Evolutionary conservation across 192 early-diverging fungal genomes (phyloP).

Genomic region (Coemansia sp.): DNA sequence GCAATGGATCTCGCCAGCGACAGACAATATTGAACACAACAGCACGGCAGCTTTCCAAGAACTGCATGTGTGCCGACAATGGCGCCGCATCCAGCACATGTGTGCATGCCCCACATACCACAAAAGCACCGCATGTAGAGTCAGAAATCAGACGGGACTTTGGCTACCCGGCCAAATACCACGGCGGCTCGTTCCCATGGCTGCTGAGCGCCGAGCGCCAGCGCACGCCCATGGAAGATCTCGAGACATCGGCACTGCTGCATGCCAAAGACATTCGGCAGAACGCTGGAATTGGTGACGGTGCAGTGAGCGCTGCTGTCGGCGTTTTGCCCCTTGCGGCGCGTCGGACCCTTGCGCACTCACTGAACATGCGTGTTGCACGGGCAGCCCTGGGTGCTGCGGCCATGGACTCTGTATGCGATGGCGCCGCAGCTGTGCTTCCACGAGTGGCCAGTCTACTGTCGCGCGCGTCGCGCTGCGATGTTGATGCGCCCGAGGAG

Average conservation of each 20-base stretch:
- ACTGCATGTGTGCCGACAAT: constrained; percentile 3
- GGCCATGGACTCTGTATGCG: constrained; percentile 36
- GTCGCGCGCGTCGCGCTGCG: constrained; percentile 19
- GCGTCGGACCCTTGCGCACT: constrained; percentile 29
- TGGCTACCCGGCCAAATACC: constrained; percentile 37
- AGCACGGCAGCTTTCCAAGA: constrained; percentile 8
- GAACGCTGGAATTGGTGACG: background rate
- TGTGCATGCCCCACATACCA: background rate
- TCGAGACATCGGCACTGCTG: background rate
- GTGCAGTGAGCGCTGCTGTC: background rate
- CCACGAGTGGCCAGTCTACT: constrained; percentile 31
- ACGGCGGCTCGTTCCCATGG: constrained; percentile 47
- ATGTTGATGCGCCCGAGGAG: constrained; percentile 12
- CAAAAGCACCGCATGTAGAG: constrained; percentile 3
- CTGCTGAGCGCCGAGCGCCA: constrained; percentile 53
- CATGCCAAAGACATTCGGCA: background rate
- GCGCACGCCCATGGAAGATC: constrained; percentile 41
- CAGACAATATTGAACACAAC: constrained; percentile 1
- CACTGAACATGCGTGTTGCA: constrained; percentile 45
- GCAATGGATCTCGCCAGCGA: constrained; percentile 9
- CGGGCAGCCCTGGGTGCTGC: constrained; percentile 27
- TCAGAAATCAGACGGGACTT: constrained; percentile 20
- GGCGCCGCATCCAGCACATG: background rate
- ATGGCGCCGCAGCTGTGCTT: constrained; percentile 29
- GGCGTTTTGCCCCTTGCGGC: constrained; percentile 23